These are phyloP conservation scores for Colletotrichum lentis DNA, from an alignment of 2,329 filamentous ascomycete species.

Conservation along the genomic window DNA sequence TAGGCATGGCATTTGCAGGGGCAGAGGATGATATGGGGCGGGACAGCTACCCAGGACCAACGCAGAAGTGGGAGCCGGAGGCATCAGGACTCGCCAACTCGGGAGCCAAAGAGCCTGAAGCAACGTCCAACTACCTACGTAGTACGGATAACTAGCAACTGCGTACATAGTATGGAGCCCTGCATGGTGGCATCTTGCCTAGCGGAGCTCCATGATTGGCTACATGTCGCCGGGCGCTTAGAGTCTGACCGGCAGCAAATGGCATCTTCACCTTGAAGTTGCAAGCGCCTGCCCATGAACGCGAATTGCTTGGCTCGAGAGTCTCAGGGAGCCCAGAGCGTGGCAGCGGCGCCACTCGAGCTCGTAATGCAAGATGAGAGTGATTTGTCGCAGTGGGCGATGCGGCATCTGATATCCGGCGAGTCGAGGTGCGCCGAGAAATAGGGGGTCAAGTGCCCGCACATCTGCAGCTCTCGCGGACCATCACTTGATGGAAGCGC, in stretches of 20 bases:
- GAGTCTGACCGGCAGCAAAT: conserved; percentile 29
- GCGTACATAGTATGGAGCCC: conserved; percentile 23
- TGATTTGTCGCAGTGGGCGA: conserved; percentile 20
- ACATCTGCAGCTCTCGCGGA: conserved; percentile 13
- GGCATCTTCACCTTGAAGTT: conserved; percentile 32
- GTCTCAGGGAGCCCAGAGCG: conserved; percentile 23
- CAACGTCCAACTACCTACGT: background rate
- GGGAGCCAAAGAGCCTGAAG: conserved; percentile 32
- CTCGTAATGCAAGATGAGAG: conserved; percentile 32
- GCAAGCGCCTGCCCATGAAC: conserved; percentile 37
- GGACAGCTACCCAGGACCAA: conserved; percentile 19
- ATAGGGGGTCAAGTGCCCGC: conserved; percentile 10
- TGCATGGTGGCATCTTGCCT: conserved; percentile 37
- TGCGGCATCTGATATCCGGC: conserved; percentile 30
- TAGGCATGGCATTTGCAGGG: conserved; percentile 31
- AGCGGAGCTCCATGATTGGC: conserved; percentile 39
- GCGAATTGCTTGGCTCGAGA: conserved; percentile 32
- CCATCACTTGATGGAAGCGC: conserved; percentile 34
- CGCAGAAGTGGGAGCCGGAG: background rate
- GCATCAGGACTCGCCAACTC: conserved; percentile 21
- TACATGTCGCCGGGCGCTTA: conserved; percentile 37
- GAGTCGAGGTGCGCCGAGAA: conserved; percentile 34
- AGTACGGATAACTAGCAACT: too few species aligned
- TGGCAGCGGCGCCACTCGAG: conserved; percentile 19
- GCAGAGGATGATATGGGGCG: conserved; percentile 11